Base-by-base conservation (phyloP, 164 flowering plant species). In the Berberis vulgaris region DNA sequence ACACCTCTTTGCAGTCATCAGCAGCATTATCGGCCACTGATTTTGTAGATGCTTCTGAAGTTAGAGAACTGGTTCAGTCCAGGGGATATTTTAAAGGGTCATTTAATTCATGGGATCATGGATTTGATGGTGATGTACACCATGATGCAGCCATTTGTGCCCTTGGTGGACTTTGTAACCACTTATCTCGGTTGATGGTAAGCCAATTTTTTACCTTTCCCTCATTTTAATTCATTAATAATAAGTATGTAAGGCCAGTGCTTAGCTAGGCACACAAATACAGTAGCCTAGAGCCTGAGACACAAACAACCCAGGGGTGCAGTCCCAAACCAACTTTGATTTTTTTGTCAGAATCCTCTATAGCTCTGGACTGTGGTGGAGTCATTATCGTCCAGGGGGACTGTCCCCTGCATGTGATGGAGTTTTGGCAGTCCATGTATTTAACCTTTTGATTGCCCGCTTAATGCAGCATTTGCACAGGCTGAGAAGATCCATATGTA, bases 171-270 rank as follows among this genome's bases (percentile, higher is more conserved):
- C 86, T 95, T 57, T 72, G 84, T 64, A 49, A 68, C 73, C 90
- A 95, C 74, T 73, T 95, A 63, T 83, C 96, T 3, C 75, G 97
- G 68, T 63, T 91, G 69, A 89, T 77, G 99, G 97, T 94, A 50
- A 69, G 80, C 60, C 65, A 66, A 55, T 56, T 56, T 64, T 47
- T 1, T 60, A 54, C 11, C 6, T 67, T 53, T n/a, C 61, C 38
- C 52, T 42, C 11, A 10, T 52, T 5, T 46, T 8, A 10, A 4
- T 11, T 52, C 13, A 2, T 1, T 1, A 10, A 1, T 52, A 4
- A 52, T 52, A 7, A 10, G 10, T 52, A 11, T 13, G 5, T 10
- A 59, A 42, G 26, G 26, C 26, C 26, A 26, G 26, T 26, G 26
- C 26, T 26, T 26, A 26, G 26, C 26, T 26, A 26, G 26, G 26